Base-by-base conservation (phyloP, 129 eudicot species). In the Helichrysum umbraculigerum region DNA sequence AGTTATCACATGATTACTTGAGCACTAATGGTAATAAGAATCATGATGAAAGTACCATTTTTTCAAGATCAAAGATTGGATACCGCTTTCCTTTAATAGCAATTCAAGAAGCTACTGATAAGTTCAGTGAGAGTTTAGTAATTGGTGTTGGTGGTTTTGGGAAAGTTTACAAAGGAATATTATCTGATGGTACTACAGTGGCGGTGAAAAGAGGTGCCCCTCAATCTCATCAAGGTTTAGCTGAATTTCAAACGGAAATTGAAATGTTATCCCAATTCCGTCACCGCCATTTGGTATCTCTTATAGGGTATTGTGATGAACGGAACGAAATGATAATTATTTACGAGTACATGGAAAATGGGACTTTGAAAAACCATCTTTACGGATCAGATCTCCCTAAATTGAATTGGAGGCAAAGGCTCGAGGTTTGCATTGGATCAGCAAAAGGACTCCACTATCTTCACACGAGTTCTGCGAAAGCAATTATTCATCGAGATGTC, bases 81-180 rank as follows among this genome's bases (percentile, higher is more conserved):
- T 90, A 87, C 59, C 80, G 88, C 32, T 90, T 85, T 66, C 87
- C 90, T 7, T 76, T 90, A 39, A 79, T 71, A 28, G 90, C 82
- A 50, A 73, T 90, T 66, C 82, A 77, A 66, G 92, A 90, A 78
- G 96, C 96, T 42, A 90, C 96, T 0, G 81, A 85, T 57, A 79
- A 75, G 32, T 90, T 87, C 64, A 83, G 82, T 78, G 92, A 85
- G 44, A 75, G 79, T 33, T 67, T 83, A 66, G 57, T 90, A 9
- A 83, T 90, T 57, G 96, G 96, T 10, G 56, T 87, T 52, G 96
- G 96, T 15, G 96, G 96, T 63, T 90, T 90, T 72, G 96, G 96
- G 32, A 89, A 89, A 74, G 96, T 89, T 39, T 89, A 85, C 80
- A 87, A 76, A 66, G 96, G 92, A 29, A 77, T 78, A 29, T 60